phyloP scores from a whole-genome alignment of 495 filamentous ascomycete species.

The Penicillium diatomitis region DNA sequence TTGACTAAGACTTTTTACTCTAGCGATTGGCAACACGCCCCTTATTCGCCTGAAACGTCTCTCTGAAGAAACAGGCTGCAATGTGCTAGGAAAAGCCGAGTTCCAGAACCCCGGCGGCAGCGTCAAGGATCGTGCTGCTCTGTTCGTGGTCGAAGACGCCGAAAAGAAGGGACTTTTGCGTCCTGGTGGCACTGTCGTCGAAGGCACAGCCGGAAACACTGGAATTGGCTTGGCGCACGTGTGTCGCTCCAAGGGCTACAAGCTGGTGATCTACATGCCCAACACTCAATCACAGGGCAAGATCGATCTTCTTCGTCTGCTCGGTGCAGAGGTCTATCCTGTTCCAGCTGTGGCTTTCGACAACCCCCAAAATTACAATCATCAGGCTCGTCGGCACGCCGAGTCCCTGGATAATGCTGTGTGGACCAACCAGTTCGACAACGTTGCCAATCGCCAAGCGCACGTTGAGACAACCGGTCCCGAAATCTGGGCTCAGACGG shows the following conservation, averaged over 20 bases:
- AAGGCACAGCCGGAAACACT: slow-evolving; percentile 95
- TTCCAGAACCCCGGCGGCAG: slow-evolving; percentile 97
- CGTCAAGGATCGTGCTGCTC: slow-evolving; percentile 92
- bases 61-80: slow-evolving; percentile 87
- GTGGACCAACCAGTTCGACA: slow-evolving; percentile 99
- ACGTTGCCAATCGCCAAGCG: slow-evolving; percentile 83
- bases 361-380: slow-evolving; percentile 94
- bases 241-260: slow-evolving; percentile 86
- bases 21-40: slow-evolving; percentile 95
- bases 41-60: slow-evolving; percentile 82
- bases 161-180: slow-evolving; percentile 75
- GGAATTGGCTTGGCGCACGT: slow-evolving; percentile 97
- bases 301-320: slow-evolving; percentile 80
- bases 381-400: slow-evolving; percentile 84
- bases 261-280: slow-evolving; percentile 98
- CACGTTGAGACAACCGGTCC: slow-evolving; percentile 96
- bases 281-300: slow-evolving; percentile 98
- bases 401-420: slow-evolving; percentile 81
- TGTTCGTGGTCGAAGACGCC: slow-evolving; percentile 89
- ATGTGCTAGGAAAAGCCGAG: slow-evolving; percentile 92
- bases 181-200: slow-evolving; percentile 88
- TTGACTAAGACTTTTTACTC: slow-evolving; percentile 1
- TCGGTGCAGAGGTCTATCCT: slow-evolving; percentile 97
- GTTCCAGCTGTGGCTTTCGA: slow-evolving; percentile 96
- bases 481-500: slow-evolving; percentile 94